A percentile compares a stretch with the other conserved stretches of the same genome.
Evolutionary conservation across 257 asterid genomes (phyloP).

Genomic region (Penstemon eatonii): DNA sequence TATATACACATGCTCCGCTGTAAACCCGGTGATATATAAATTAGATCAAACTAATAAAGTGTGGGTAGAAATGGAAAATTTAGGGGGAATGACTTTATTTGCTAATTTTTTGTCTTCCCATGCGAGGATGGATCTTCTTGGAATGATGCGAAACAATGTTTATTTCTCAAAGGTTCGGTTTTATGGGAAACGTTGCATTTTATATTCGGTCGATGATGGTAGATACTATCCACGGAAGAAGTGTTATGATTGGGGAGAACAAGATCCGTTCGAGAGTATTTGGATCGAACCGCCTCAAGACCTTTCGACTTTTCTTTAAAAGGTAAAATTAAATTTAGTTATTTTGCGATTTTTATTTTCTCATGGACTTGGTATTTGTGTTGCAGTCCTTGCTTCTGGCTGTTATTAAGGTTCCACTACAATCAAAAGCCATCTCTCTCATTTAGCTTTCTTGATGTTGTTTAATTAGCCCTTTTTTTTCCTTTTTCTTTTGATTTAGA

Average conservation of each 20-base stretch:
- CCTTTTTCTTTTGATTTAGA: constrained; percentile 15
- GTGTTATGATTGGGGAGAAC: constrained; percentile 81
- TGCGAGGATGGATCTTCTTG: constrained; percentile 76
- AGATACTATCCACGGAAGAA: constrained; percentile 84
- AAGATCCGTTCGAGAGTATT: constrained; percentile 69
- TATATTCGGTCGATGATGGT: constrained; percentile 55
- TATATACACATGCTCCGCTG: constrained; percentile 70
- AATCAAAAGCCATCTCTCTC: not conserved
- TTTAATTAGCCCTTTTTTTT: not conserved
- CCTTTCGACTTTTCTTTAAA: constrained; percentile 51
- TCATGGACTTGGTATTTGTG: too few species aligned
- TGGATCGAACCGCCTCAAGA: constrained; percentile 94
- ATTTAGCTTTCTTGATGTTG: constrained; percentile 16
- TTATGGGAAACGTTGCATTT: constrained; percentile 76
- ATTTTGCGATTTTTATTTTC: not conserved
- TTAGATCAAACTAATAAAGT: constrained; percentile 55
- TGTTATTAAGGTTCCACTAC: too few species aligned
- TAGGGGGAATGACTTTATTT: constrained; percentile 72
- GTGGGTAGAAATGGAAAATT: constrained; percentile 67
- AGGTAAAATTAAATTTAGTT: constrained; percentile 10
- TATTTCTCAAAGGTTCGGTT: constrained; percentile 81
- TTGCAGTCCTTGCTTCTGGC: too few species aligned
- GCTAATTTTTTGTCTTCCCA: constrained; percentile 83
- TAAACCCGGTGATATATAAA: constrained; percentile 70
- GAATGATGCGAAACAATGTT: constrained; percentile 71